Evolutionary conservation across 192 early-diverging fungal species (phyloP).

Genomic region (Chytriomyces sp.): DNA sequence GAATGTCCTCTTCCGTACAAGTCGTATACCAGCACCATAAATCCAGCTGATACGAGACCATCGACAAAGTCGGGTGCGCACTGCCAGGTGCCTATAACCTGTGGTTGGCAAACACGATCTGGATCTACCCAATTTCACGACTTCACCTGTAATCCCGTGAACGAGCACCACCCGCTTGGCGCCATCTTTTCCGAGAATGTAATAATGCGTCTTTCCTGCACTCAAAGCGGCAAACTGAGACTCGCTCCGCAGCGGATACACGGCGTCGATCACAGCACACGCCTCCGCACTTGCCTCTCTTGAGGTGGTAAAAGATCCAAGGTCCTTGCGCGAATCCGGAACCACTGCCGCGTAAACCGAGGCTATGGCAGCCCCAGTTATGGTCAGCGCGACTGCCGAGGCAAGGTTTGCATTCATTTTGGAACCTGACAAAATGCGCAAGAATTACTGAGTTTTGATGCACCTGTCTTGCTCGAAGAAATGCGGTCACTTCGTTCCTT

Average conservation of each 20-base stretch:
- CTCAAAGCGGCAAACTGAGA: not conserved
- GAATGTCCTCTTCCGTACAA: conserved; percentile 51
- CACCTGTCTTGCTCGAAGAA: too few species aligned
- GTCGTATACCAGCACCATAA: conserved; percentile 49
- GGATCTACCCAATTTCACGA: not conserved
- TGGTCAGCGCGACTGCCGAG: too few species aligned
- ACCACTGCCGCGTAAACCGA: too few species aligned
- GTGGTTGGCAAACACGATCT: not conserved
- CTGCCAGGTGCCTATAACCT: conserved; percentile 12
- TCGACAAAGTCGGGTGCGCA: conserved; percentile 12
- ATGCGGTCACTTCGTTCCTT: too few species aligned
- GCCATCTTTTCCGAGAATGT: conserved; percentile 40
- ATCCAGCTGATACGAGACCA: conserved; percentile 38
- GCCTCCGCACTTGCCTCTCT: conserved; percentile 2
- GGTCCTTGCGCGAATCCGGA: too few species aligned
- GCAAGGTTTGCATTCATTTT: too few species aligned
- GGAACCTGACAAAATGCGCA: too few species aligned
- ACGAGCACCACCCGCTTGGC: conserved; percentile 35
- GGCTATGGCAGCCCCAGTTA: too few species aligned
- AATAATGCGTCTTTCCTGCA: conserved; percentile 41
- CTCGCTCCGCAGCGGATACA: not conserved
- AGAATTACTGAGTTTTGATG: too few species aligned
- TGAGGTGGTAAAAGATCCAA: not conserved
- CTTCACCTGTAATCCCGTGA: conserved; percentile 39
- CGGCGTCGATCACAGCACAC: not conserved